These are phyloP conservation scores for Ganoderma leucocontextum DNA, from an alignment of 1,284 basidiomycete species.

Conservation along the genomic window DNA sequence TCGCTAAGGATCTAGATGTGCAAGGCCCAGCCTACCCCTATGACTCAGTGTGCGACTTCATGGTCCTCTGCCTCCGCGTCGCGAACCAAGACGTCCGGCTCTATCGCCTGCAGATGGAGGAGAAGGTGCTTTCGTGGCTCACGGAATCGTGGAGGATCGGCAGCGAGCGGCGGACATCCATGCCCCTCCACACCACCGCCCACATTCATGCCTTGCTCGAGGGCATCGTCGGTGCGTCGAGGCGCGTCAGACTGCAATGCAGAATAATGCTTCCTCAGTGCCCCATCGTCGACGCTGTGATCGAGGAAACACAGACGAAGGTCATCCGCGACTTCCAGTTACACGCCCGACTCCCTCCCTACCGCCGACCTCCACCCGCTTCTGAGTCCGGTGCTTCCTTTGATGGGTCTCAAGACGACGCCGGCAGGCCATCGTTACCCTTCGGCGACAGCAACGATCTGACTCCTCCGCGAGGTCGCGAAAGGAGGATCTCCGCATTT, in stretches of 20 bases:
- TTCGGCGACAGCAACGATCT: conserved; percentile 41
- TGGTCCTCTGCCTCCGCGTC: conserved; percentile 70
- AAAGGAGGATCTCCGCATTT: conserved; percentile 72
- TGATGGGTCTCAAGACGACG: not conserved
- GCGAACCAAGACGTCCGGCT: conserved; percentile 83
- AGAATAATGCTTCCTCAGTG: conserved; percentile 70
- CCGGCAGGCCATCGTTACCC: not conserved
- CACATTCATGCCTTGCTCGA: conserved; percentile 75
- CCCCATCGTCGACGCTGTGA: conserved; percentile 64
- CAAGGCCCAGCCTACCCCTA: conserved; percentile 87
- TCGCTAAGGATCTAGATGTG: conserved; percentile 84
- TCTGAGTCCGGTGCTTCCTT: not conserved
- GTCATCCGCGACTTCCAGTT: conserved; percentile 78
- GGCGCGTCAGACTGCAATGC: conserved; percentile 54
- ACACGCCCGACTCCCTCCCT: conserved; percentile 64
- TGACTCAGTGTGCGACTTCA: conserved; percentile 87
- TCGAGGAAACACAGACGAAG: conserved; percentile 63
- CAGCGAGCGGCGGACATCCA: conserved; percentile 42
- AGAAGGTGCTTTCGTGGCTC: conserved; percentile 87
- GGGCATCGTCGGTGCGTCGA: conserved; percentile 64
- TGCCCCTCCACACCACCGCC: conserved; percentile 59
- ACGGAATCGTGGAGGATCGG: conserved; percentile 74
- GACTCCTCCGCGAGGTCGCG: conserved; percentile 56
- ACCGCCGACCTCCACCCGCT: conserved; percentile 25
- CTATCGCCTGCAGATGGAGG: conserved; percentile 83